Conservation (phyloP, 805 yeast species). For the Yarrowia yakushimensis region DNA sequence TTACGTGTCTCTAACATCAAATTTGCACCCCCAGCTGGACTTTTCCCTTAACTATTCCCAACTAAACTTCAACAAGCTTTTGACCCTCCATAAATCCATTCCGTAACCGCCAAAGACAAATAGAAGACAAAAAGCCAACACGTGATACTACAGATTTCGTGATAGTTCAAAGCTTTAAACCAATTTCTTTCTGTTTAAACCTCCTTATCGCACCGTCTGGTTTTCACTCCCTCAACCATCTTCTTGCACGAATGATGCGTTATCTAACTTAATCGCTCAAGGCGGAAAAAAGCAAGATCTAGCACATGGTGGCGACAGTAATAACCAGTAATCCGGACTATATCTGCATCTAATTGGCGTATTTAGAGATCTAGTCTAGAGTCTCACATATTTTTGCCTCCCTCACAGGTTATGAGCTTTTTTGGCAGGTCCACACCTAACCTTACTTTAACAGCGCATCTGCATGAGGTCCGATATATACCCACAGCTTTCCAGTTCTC, state of each 20-base stretch:
- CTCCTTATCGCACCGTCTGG: no score
- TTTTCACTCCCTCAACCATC: no score
- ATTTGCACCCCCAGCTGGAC: background rate
- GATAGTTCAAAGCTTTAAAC: no score
- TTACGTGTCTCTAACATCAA: no score
- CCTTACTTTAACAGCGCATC: conserved; percentile 21
- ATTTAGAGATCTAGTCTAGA: background rate
- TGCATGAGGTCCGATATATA: background rate
- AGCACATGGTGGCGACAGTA: no score
- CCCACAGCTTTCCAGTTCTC: background rate
- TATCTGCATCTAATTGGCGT: background rate
- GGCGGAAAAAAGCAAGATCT: no score
- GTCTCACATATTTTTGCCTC: background rate
- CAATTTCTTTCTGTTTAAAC: no score
- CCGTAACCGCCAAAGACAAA: no score
- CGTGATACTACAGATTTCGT: no score
- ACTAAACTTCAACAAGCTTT: background rate
- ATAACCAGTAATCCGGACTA: background rate
- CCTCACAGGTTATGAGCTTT: conserved; percentile 1
- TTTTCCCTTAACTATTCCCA: background rate
- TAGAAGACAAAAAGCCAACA: no score
- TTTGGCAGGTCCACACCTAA: background rate
- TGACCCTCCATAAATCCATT: no score
- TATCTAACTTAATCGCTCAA: conserved; percentile 23
- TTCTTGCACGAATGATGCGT: conserved; percentile 2